Percentiles rank a stretch among this genome's conserved stretches.
phyloP scores from a whole-genome alignment of 1,284 basidiomycete genomes.

The Irpex sp. region DNA sequence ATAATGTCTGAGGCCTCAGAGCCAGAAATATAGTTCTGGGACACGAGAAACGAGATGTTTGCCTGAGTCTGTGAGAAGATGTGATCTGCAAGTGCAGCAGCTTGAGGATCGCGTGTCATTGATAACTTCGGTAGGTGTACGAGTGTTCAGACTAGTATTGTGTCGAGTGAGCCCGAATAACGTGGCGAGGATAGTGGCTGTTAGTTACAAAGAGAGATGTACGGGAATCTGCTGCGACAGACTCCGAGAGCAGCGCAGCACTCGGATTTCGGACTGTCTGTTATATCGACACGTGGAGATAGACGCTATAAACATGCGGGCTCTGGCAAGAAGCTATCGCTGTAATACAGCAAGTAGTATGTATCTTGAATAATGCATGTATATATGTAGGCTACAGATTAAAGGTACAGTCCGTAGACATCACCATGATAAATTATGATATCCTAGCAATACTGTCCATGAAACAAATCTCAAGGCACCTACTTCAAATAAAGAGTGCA shows the following conservation, averaged over 20 bases:
- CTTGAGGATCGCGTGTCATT: constrained; percentile 18
- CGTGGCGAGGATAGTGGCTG: background rate
- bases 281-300: no score
- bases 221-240: background rate
- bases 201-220: background rate
- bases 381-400: background rate
- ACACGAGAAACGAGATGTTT: constrained; percentile 59
- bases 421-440: constrained; percentile 25
- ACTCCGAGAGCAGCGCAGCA: no score
- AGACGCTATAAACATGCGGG: no score
- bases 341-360: no score
- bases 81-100: constrained; percentile 46
- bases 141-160: no score
- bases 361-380: background rate
- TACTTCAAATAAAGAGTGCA: constrained; percentile 50
- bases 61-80: constrained; percentile 59
- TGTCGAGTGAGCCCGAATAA: background rate
- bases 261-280: no score
- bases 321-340: no score
- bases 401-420: constrained; percentile 1
- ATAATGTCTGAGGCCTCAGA: constrained; percentile 52
- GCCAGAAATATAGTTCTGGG: constrained; percentile 51
- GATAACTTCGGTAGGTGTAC: background rate
- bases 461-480: background rate
- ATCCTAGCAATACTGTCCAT: constrained; percentile 25